Percentiles rank a stretch among this genome's conserved stretches.
Conservation (phyloP, 495 filamentous ascomycete genomes). For the Trichocladium uniseriatum region DNA sequence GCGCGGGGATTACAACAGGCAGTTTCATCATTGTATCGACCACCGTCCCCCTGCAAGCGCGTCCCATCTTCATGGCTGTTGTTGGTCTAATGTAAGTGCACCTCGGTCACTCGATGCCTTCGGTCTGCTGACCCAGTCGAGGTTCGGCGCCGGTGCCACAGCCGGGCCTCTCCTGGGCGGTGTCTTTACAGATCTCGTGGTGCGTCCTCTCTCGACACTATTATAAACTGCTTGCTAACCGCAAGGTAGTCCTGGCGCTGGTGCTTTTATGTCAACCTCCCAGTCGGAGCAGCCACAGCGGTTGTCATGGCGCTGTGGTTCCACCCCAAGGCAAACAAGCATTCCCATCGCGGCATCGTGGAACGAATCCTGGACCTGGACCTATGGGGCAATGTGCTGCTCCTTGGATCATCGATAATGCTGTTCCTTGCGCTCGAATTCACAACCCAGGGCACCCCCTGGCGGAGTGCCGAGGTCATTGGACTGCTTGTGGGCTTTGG, state of each 20-base stretch:
- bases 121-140: slow-evolving; percentile 27
- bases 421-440: slow-evolving; percentile 42
- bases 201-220: neutral
- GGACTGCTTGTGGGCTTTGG: slow-evolving; percentile 37
- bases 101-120: slow-evolving; percentile 23
- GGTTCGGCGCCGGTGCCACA: slow-evolving; percentile 36
- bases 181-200: slow-evolving; percentile 41
- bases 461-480: slow-evolving; percentile 29
- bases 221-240: neutral
- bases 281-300: slow-evolving; percentile 31
- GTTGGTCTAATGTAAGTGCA: slow-evolving; percentile 23
- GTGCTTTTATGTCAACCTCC: slow-evolving; percentile 48
- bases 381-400: slow-evolving; percentile 36
- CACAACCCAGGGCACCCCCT: slow-evolving; percentile 37
- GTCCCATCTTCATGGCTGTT: slow-evolving; percentile 35
- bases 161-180: slow-evolving; percentile 40
- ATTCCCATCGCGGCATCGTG: slow-evolving; percentile 11
- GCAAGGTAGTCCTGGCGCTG: slow-evolving; percentile 36
- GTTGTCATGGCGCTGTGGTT: slow-evolving; percentile 36
- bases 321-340: slow-evolving; percentile 19
- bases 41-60: slow-evolving; percentile 37
- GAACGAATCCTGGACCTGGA: slow-evolving; percentile 37
- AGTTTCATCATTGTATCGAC: slow-evolving; percentile 42
- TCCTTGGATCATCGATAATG: slow-evolving; percentile 35
- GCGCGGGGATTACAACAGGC: slow-evolving; percentile 33